Base-by-base conservation (phyloP, 257 asterid genomes). In the Marsdenia floribunda region DNA sequence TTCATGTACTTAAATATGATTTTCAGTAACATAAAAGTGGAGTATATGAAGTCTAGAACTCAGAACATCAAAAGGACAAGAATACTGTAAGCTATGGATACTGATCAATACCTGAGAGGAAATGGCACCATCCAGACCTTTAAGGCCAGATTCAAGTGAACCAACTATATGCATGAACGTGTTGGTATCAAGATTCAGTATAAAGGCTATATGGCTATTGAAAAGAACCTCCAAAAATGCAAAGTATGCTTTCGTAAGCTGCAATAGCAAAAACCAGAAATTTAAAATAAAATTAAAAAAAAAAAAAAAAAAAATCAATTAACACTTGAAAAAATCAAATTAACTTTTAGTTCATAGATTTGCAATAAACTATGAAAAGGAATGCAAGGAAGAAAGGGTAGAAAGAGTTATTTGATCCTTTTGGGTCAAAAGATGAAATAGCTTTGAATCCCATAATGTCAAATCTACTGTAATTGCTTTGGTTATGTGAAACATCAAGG, bases 101-200 rank as follows among this genome's bases (percentile, higher is more conserved):
- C 35, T 64, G 69, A 47, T 53, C 74, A 87, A 60, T 72, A 92
- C 98, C 98, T 94, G 98, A 21, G 99, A 87, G 75, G 96, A 90
- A 79, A 94, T 89, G 78, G 90, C 84, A 80, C 88, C 80, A 81
- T 94, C 98, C 18, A 92, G 92, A 82, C 96, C 97, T 84, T 88
- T 94, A 77, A 94, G 93, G 77, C 99, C 99, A 22, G 96, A 92
- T 81, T 90, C 96, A 52, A 94, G 97, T 13, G 99, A 94, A 55
- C 99, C 92, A 79, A 87, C 92, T 77, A 94, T 88, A 82, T 92
- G 96, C 88, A 82, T 83, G 86, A 94, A 94, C 76, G 96, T 88
- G 77, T 46, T 93, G 53, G 96, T 80, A 81, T 89, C 96, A 77
- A 94, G 93, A 75, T 88, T 89, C 86, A 88, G 81, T 66, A 89